These are phyloP conservation scores for Ganoderma meredithae DNA, from an alignment of 1,284 basidiomycete species.

Conservation along the genomic window DNA sequence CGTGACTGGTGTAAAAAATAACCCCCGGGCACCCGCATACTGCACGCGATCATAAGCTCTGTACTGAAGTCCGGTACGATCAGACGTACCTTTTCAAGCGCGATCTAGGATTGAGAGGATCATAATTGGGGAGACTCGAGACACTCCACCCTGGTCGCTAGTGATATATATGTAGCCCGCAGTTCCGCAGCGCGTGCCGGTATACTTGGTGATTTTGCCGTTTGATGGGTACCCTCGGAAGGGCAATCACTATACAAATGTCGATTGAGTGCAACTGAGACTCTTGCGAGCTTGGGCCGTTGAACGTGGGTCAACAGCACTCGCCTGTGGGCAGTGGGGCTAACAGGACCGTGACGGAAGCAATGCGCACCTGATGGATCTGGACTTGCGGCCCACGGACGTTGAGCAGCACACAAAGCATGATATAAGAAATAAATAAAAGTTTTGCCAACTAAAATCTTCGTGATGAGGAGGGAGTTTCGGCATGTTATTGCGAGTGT, in stretches of 20 bases:
- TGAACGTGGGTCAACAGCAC: not conserved
- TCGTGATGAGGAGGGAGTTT: not conserved
- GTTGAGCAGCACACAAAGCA: not conserved
- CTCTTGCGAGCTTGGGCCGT: not conserved
- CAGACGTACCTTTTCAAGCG: not conserved
- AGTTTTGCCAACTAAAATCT: not conserved
- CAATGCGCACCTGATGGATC: not conserved
- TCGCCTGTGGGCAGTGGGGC: not conserved
- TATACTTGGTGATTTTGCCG: not conserved
- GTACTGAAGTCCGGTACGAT: not conserved
- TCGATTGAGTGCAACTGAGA: not conserved
- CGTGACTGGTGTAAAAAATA: not conserved
- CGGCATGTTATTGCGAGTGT: not conserved
- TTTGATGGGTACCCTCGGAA: not conserved
- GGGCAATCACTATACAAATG: not conserved
- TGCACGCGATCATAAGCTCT: not conserved
- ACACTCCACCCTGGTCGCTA: not conserved
- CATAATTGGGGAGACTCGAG: not conserved
- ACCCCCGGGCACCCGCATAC: not conserved
- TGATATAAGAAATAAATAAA: not conserved
- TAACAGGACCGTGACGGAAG: not conserved
- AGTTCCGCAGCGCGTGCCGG: conserved; percentile 1
- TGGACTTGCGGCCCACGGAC: not conserved
- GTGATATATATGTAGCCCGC: not conserved
- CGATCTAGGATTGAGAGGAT: not conserved